Evolutionary conservation across 1,139 yeast species (phyloP).

Genomic region (Debaryomyces udenii): DNA sequence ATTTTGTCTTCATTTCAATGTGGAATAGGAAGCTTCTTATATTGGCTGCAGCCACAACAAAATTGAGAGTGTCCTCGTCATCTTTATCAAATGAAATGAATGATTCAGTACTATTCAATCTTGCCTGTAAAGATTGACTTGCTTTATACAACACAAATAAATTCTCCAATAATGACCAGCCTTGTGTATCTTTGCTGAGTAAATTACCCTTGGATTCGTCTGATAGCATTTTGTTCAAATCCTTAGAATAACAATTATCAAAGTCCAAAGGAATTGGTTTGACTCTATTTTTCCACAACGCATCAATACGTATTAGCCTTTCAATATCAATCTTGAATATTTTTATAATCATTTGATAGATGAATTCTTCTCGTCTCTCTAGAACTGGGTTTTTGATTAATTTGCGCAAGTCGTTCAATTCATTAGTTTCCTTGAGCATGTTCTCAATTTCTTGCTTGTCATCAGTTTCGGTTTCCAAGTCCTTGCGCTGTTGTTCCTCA

Average conservation of each 20-base stretch:
- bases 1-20: conserved; percentile 75
- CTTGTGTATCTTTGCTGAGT: conserved; percentile 55
- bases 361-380: conserved; percentile 26
- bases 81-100: conserved; percentile 87
- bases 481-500: conserved; percentile 20
- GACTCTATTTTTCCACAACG: conserved; percentile 74
- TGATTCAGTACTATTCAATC: conserved; percentile 47
- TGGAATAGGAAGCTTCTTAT: conserved; percentile 73
- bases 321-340: conserved; percentile 73
- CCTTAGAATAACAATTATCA: conserved; percentile 19
- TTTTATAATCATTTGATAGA: conserved; percentile 49
- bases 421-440: conserved; percentile 73
- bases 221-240: conserved; percentile 19
- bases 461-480: conserved; percentile 56
- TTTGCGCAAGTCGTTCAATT: conserved; percentile 63
- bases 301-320: conserved; percentile 68
- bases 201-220: conserved; percentile 21
- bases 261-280: conserved; percentile 66
- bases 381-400: conserved; percentile 38
- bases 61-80: conserved; percentile 85
- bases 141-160: conserved; percentile 60
- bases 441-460: conserved; percentile 70
- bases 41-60: conserved; percentile 88
- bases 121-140: conserved; percentile 49
- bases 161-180: conserved; percentile 69